Evolutionary conservation across 2,329 filamentous ascomycete genomes (phyloP).

Genomic region (Dothistroma pini): DNA sequence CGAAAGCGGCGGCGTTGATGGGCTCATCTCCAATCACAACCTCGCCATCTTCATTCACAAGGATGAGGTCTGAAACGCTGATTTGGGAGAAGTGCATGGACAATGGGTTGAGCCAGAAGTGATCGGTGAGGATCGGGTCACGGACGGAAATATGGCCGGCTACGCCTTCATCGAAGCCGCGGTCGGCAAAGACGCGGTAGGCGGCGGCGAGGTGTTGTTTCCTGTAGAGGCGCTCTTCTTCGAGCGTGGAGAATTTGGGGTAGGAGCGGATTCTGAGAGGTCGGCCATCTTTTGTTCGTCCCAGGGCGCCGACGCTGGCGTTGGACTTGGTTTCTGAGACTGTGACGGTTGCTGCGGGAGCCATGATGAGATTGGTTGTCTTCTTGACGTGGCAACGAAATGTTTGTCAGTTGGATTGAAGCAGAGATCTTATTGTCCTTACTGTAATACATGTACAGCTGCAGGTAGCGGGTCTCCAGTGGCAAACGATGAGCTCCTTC

Average conservation of each 20-base stretch:
- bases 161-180: slow-evolving; percentile 41
- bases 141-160: slow-evolving; percentile 42
- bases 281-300: slow-evolving; percentile 45
- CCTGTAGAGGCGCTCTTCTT: slow-evolving; percentile 39
- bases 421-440: too few relatives aligned
- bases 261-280: slow-evolving; percentile 47
- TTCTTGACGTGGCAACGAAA: not conserved
- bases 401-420: too few relatives aligned
- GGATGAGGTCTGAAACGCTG: slow-evolving; percentile 44
- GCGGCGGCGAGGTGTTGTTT: slow-evolving; percentile 44
- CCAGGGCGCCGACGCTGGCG: slow-evolving; percentile 44
- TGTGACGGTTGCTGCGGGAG: slow-evolving; percentile 36
- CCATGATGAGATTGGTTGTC: slow-evolving; percentile 29
- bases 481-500: not conserved
- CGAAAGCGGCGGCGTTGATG: slow-evolving; percentile 44
- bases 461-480: not conserved
- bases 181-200: slow-evolving; percentile 43
- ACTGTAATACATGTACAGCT: not conserved
- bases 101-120: slow-evolving; percentile 43
- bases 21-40: slow-evolving; percentile 44
- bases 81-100: slow-evolving; percentile 45
- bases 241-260: slow-evolving; percentile 37
- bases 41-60: slow-evolving; percentile 42
- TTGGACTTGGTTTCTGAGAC: slow-evolving; percentile 40
- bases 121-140: slow-evolving; percentile 37